Conservation (phyloP, 176 grass and related monocot genomes). For the Alopecurus myosuroides region DNA sequence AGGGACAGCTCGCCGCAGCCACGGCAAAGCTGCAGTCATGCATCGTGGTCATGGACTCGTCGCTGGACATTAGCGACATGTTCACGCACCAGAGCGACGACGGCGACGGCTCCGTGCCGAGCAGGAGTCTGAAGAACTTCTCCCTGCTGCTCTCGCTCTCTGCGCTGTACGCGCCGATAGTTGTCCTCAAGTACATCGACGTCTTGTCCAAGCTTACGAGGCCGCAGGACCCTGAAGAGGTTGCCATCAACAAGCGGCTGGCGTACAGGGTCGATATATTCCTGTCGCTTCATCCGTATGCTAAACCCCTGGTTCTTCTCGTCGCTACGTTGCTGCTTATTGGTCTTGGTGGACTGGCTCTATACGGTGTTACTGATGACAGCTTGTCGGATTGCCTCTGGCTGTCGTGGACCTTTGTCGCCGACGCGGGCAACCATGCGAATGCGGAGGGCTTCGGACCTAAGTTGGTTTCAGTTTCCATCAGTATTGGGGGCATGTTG, state of each 20-base stretch:
- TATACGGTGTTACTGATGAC: slow-evolving; percentile 67
- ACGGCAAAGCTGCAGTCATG: slow-evolving; percentile 46
- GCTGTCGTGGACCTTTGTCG: slow-evolving; percentile 69
- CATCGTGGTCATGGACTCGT: slow-evolving; percentile 11
- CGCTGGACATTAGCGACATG: slow-evolving; percentile 7
- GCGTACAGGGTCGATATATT: slow-evolving; percentile 69
- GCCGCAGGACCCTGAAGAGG: slow-evolving; percentile 38
- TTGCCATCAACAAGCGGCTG: slow-evolving; percentile 60
- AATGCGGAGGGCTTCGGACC: slow-evolving; percentile 51
- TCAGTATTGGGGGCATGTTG: slow-evolving; percentile 78
- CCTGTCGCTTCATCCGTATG: slow-evolving; percentile 60
- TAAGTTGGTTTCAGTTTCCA: slow-evolving; percentile 70
- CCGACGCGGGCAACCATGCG: slow-evolving; percentile 78
- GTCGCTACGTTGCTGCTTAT: slow-evolving; percentile 69
- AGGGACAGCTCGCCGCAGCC: slow-evolving; percentile 43
- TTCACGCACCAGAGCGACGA: slow-evolving; percentile 3
- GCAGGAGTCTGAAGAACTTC: slow-evolving; percentile 41
- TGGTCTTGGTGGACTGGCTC: slow-evolving; percentile 53
- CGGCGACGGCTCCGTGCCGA: neutral
- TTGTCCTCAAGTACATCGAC: slow-evolving; percentile 52
- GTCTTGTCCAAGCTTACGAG: slow-evolving; percentile 40
- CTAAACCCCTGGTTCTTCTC: slow-evolving; percentile 68
- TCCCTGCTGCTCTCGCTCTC: slow-evolving; percentile 46
- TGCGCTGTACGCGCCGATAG: slow-evolving; percentile 28
- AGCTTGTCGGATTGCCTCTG: slow-evolving; percentile 61